phyloP scores from a whole-genome alignment of 129 eudicot species.

The Flaveria trinervia region DNA sequence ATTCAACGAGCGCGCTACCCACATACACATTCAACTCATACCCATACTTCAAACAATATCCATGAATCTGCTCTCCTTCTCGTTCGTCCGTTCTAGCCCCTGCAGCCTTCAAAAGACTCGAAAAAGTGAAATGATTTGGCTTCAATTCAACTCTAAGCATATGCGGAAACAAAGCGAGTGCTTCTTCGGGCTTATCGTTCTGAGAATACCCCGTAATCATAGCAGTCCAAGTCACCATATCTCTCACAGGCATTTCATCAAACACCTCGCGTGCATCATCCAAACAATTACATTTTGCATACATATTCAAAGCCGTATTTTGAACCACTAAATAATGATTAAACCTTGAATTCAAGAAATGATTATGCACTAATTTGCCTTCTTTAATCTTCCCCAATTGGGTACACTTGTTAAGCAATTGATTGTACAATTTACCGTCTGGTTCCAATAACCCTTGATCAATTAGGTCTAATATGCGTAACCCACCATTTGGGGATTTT shows the following conservation, averaged over 20 bases:
- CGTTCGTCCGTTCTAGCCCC: slow-evolving; percentile 44
- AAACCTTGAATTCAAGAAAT: slow-evolving; percentile 50
- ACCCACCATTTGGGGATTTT: slow-evolving; percentile 42
- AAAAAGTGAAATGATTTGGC: slow-evolving; percentile 76
- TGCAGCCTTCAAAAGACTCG: slow-evolving; percentile 73
- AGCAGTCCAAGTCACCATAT: slow-evolving; percentile 75
- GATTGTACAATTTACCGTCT: slow-evolving; percentile 50
- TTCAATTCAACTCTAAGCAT: slow-evolving; percentile 54
- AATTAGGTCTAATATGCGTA: slow-evolving; percentile 46
- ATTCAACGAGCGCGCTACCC: slow-evolving; percentile 78
- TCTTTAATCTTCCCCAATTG: slow-evolving; percentile 48
- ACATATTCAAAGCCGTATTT: slow-evolving; percentile 57
- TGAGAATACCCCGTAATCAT: slow-evolving; percentile 73
- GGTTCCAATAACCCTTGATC: slow-evolving; percentile 50
- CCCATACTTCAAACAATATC: slow-evolving; percentile 49
- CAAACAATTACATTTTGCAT: slow-evolving; percentile 65
- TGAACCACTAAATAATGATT: slow-evolving; percentile 45
- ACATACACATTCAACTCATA: slow-evolving; percentile 61
- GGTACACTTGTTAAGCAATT: slow-evolving; percentile 52
- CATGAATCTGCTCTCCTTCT: slow-evolving; percentile 53
- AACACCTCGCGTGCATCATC: slow-evolving; percentile 66
- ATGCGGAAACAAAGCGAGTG: slow-evolving; percentile 45
- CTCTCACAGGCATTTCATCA: slow-evolving; percentile 61
- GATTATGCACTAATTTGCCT: slow-evolving; percentile 66
- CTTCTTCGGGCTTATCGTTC: slow-evolving; percentile 48